These are phyloP conservation scores for Arthrobotrys pseudoclavata DNA, from an alignment of 2,329 filamentous ascomycete species.

Conservation along the genomic window DNA sequence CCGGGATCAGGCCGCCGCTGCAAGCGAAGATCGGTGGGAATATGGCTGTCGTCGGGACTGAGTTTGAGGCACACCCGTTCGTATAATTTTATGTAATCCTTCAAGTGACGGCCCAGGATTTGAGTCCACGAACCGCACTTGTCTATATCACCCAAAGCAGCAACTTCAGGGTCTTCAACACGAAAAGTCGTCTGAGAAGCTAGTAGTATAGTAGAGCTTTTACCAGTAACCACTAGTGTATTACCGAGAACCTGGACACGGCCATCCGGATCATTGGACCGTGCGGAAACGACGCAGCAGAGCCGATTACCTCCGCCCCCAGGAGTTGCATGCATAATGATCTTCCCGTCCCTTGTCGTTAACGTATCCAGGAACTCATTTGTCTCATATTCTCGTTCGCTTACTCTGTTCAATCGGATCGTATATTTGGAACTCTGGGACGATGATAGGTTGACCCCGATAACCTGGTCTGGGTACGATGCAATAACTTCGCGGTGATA, in stretches of 20 bases:
- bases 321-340: conserved; percentile 66
- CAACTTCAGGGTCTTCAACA: conserved; percentile 62
- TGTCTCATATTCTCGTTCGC: conserved; percentile 68
- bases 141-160: conserved; percentile 63
- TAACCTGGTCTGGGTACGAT: conserved; percentile 67
- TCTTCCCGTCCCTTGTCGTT: conserved; percentile 63
- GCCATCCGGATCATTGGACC: conserved; percentile 63
- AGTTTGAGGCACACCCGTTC: conserved; percentile 64
- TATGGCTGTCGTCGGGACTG: conserved; percentile 52
- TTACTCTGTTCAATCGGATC: conserved; percentile 66
- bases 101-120: conserved; percentile 63
- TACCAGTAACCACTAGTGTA: conserved; percentile 66
- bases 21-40: conserved; percentile 62
- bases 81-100: conserved; percentile 65
- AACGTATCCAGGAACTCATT: conserved; percentile 68
- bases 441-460: conserved; percentile 65
- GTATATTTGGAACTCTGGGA: conserved; percentile 60
- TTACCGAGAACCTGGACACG: conserved; percentile 65
- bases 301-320: conserved; percentile 66
- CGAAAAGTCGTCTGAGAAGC: conserved; percentile 67
- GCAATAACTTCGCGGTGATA: conserved; percentile 67
- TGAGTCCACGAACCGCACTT: conserved; percentile 30
- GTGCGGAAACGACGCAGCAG: conserved; percentile 64
- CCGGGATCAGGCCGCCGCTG: conserved; percentile 60
- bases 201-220: conserved; percentile 65